phyloP scores from a whole-genome alignment of 2,329 filamentous ascomycete genomes.

The Alternaria burnsii region DNA sequence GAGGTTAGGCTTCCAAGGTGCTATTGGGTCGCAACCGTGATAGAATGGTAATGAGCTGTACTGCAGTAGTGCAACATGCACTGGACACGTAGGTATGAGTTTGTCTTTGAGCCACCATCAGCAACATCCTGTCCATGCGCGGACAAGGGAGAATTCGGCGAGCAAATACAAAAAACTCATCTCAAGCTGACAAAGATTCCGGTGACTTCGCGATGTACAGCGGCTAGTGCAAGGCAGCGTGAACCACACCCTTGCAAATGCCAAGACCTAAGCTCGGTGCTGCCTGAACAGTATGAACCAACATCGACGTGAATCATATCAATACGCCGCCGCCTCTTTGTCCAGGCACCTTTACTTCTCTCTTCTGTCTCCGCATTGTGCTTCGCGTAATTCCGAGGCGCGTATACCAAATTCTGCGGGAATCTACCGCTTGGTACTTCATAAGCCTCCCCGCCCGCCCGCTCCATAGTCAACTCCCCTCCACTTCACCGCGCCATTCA shows the following conservation, averaged over 20 bases:
- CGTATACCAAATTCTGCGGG: not conserved
- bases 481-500: slow-evolving; percentile 15
- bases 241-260: slow-evolving; percentile 19
- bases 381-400: slow-evolving; percentile 1
- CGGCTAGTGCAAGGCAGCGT: slow-evolving; percentile 23
- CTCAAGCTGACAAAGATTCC: not conserved
- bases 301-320: slow-evolving; percentile 33
- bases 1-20: not conserved
- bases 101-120: not conserved
- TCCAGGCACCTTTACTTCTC: slow-evolving; percentile 26
- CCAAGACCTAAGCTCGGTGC: slow-evolving; percentile 38
- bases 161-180: not conserved
- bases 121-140: not conserved
- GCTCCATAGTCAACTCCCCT: slow-evolving; percentile 11
- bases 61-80: not conserved
- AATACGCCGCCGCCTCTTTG: slow-evolving; percentile 37
- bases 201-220: slow-evolving; percentile 1
- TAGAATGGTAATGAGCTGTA: not conserved
- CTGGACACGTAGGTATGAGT: not conserved
- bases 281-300: slow-evolving; percentile 38
- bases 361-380: slow-evolving; percentile 9
- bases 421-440: slow-evolving; percentile 9
- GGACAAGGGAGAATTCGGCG: not conserved
- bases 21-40: not conserved
- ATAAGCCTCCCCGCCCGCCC: slow-evolving; percentile 12